Evolutionary conservation across 305 asterid genomes (phyloP).

Genomic region (Fraxinus floribunda): DNA sequence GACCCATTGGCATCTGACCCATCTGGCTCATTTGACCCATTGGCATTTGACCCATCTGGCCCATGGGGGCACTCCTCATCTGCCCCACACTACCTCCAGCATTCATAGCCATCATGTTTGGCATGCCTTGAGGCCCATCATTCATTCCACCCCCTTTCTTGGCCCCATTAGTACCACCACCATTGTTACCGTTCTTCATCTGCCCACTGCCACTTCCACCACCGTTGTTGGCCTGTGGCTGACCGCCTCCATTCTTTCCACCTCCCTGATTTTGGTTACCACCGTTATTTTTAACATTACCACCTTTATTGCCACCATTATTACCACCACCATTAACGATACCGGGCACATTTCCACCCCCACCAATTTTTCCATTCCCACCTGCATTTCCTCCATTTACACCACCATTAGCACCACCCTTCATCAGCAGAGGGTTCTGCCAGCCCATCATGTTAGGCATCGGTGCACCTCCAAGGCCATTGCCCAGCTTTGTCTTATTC

Average conservation of each 20-base stretch:
- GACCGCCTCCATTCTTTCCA: slow-evolving; percentile 13
- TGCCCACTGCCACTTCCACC: slow-evolving; percentile 16
- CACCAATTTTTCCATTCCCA: slow-evolving; percentile 32
- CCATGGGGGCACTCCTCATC: slow-evolving; percentile 28
- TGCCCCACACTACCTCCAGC: slow-evolving; percentile 36
- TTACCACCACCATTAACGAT: slow-evolving; percentile 26
- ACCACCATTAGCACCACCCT: slow-evolving; percentile 36
- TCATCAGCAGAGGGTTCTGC: slow-evolving; percentile 39
- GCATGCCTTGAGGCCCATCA: slow-evolving; percentile 57
- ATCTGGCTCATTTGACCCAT: neutral
- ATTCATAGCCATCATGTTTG: slow-evolving; percentile 55
- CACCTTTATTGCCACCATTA: slow-evolving; percentile 27
- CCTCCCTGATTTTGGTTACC: slow-evolving; percentile 14
- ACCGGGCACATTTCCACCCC: slow-evolving; percentile 12
- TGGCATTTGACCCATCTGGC: neutral
- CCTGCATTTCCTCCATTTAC: slow-evolving; percentile 34
- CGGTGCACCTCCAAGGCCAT: slow-evolving; percentile 28
- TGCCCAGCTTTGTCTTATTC: slow-evolving; percentile 45
- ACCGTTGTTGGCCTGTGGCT: slow-evolving; percentile 2
- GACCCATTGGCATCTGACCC: neutral
- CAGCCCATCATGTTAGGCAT: slow-evolving; percentile 37
- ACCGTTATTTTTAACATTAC: slow-evolving; percentile 26
- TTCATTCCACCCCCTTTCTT: slow-evolving; percentile 55
- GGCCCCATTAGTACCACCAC: slow-evolving; percentile 33
- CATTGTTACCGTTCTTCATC: neutral